Percentiles rank a stretch among this genome's conserved stretches.
phyloP scores from a whole-genome alignment of 768 basidiomycete genomes.

The Suillus weaverae region DNA sequence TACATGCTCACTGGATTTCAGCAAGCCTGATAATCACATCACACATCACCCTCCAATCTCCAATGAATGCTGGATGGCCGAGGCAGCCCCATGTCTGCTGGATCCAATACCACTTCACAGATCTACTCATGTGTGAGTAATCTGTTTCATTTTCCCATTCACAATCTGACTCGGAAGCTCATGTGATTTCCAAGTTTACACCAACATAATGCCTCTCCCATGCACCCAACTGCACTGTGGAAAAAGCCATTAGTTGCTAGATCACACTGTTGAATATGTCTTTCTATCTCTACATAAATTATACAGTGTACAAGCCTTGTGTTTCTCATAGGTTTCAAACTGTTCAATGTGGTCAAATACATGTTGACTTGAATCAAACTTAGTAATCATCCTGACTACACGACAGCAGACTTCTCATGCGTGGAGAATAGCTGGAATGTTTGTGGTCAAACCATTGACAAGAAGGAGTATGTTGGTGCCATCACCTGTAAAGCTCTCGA shows the following conservation, averaged over 20 bases:
- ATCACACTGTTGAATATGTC: background rate
- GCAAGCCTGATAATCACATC: background rate
- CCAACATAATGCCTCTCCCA: background rate
- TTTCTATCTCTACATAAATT: background rate
- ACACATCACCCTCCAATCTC: background rate
- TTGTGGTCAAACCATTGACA: too few relatives aligned
- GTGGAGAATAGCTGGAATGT: too few relatives aligned
- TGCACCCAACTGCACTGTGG: background rate
- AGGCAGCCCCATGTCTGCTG: background rate
- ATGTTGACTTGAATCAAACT: background rate
- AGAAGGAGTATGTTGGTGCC: too few relatives aligned
- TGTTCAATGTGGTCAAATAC: background rate
- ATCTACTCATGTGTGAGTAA: background rate
- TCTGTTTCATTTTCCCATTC: background rate
- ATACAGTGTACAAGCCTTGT: background rate
- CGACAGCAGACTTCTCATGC: too few relatives aligned
- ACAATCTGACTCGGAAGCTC: background rate
- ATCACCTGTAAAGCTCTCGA: too few relatives aligned
- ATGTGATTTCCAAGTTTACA: background rate
- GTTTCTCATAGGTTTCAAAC: background rate
- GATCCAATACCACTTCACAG: background rate
- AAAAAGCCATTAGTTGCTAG: background rate
- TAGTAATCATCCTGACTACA: background rate
- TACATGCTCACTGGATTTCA: background rate
- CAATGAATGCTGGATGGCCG: background rate